Conservation (phyloP, 148 eudicot genomes). For the Pharnaceum exiguum region DNA sequence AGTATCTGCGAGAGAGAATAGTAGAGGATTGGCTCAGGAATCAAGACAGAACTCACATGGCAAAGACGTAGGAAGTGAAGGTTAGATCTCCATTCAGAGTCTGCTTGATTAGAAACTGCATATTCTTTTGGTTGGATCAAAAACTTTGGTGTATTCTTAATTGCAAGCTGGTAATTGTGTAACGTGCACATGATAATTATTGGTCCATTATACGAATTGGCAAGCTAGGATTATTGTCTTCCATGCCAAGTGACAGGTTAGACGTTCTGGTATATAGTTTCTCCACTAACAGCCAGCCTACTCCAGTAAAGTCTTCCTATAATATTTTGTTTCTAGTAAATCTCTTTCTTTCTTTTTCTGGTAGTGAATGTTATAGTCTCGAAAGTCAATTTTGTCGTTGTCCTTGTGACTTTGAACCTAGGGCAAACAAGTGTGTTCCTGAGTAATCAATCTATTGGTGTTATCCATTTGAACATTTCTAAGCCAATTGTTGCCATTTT, state of each 20-base stretch:
- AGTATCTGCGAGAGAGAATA: conserved; percentile 3
- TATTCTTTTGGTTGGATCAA: conserved; percentile 2
- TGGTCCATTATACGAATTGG: conserved; percentile 8
- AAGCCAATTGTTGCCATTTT: too few relatives aligned
- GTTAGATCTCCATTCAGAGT: conserved; percentile 17
- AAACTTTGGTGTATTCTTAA: neutral
- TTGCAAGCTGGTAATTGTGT: conserved; percentile 3
- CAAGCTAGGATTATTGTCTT: neutral
- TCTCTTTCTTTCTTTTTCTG: too few relatives aligned
- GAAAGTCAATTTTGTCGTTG: too few relatives aligned
- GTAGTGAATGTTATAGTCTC: too few relatives aligned
- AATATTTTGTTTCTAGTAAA: too few relatives aligned
- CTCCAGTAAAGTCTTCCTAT: too few relatives aligned
- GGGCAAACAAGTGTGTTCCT: too few relatives aligned
- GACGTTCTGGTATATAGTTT: neutral
- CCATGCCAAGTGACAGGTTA: neutral
- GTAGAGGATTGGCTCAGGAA: conserved; percentile 12
- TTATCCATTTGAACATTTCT: too few relatives aligned
- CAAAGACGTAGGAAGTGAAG: conserved; percentile 25
- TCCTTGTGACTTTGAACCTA: too few relatives aligned
- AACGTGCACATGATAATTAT: conserved; percentile 9
- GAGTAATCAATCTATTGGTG: too few relatives aligned
- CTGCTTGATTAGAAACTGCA: neutral
- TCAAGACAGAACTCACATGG: conserved; percentile 51
- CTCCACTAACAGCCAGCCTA: neutral